phyloP scores from a whole-genome alignment of 2,329 filamentous ascomycete species.

The Hymenoscyphus repandus region DNA sequence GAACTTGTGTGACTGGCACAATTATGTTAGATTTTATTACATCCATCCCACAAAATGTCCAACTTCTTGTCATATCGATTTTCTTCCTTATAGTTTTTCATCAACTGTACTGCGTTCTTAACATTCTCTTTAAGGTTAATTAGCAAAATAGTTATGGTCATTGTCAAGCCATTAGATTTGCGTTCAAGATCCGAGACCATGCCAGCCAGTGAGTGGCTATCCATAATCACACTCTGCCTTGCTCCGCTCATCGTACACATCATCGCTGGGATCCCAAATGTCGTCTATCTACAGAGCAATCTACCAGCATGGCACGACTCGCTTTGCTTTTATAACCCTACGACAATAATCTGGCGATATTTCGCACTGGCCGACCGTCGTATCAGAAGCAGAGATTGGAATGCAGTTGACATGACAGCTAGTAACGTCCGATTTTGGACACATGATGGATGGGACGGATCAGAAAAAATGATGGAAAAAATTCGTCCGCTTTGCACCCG shows the following conservation, averaged over 20 bases:
- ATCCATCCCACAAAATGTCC: too few species aligned
- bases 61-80: too few species aligned
- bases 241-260: conserved; percentile 32
- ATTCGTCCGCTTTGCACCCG: conserved; percentile 3
- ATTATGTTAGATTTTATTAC: too few species aligned
- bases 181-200: neutral
- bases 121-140: too few species aligned
- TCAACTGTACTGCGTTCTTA: too few species aligned
- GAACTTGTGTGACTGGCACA: too few species aligned
- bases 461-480: conserved; percentile 25
- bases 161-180: too few species aligned
- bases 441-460: conserved; percentile 31
- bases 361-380: conserved; percentile 23
- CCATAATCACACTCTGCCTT: conserved; percentile 29
- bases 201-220: conserved; percentile 28
- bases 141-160: too few species aligned
- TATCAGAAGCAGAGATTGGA: conserved; percentile 30
- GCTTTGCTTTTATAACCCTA: conserved; percentile 32
- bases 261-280: conserved; percentile 22
- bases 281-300: conserved; percentile 17
- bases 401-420: conserved; percentile 26
- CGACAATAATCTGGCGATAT: conserved; percentile 15
- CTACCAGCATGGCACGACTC: conserved; percentile 30
- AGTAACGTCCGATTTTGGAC: conserved; percentile 35
- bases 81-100: too few species aligned